Conservation (phyloP, 2,329 filamentous ascomycete genomes). For the Furcasterigmium furcatum region DNA sequence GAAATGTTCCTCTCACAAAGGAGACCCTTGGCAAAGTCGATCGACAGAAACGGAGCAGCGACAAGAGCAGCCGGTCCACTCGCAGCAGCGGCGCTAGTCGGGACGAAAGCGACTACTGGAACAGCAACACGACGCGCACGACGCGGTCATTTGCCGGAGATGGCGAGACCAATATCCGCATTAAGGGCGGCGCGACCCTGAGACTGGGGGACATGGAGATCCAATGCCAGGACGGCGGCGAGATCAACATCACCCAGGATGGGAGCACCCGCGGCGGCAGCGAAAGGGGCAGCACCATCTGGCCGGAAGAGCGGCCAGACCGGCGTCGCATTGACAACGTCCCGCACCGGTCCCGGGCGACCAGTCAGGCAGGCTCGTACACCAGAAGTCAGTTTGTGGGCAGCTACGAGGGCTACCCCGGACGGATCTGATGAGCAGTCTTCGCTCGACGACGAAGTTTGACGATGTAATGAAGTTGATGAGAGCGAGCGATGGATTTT, state of each 20-base stretch:
- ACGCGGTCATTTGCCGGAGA: slow-evolving; percentile 46
- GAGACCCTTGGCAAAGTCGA: slow-evolving; percentile 51
- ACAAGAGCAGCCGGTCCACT: slow-evolving; percentile 51
- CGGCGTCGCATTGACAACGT: slow-evolving; percentile 36
- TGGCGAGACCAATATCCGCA: slow-evolving; percentile 58
- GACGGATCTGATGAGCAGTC: neutral
- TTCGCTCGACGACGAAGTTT: slow-evolving; percentile 1
- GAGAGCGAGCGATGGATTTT: neutral
- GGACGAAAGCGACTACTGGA: slow-evolving; percentile 61
- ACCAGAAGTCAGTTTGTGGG: slow-evolving; percentile 2
- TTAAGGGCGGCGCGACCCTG: slow-evolving; percentile 53
- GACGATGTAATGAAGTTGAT: neutral
- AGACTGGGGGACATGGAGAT: slow-evolving; percentile 56
- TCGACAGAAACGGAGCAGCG: slow-evolving; percentile 33
- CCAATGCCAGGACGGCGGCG: slow-evolving; percentile 54
- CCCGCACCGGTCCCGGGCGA: slow-evolving; percentile 39
- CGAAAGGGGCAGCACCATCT: slow-evolving; percentile 48
- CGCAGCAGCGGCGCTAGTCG: slow-evolving; percentile 56
- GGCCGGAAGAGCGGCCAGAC: slow-evolving; percentile 44
- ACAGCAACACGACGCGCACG: slow-evolving; percentile 59
- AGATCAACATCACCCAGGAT: slow-evolving; percentile 50
- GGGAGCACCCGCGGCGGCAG: slow-evolving; percentile 41
- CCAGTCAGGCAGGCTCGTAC: slow-evolving; percentile 47
- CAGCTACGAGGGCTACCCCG: slow-evolving; percentile 5
- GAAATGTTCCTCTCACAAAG: slow-evolving; percentile 45